Conservation (phyloP, 768 basidiomycete genomes). For the Clavaria fumosa region DNA sequence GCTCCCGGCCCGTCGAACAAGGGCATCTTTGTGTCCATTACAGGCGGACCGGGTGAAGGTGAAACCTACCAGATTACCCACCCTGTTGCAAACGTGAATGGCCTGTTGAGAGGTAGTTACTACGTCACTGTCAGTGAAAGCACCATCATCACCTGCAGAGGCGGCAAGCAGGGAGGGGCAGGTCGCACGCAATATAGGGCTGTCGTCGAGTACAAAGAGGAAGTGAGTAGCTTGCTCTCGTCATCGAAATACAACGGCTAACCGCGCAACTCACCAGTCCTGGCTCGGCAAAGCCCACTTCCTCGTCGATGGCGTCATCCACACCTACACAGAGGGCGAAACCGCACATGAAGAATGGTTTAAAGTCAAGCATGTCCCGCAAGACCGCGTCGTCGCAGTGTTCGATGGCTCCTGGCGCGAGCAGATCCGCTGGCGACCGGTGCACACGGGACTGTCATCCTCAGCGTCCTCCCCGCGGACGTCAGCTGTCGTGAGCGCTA, state of each 20-base stretch:
- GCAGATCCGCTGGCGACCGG: slow-evolving; percentile 63
- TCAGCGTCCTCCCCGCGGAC: no score
- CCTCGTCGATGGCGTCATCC: slow-evolving; percentile 78
- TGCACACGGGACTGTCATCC: no score
- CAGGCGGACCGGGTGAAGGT: slow-evolving; percentile 56
- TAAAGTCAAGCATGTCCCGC: slow-evolving; percentile 82
- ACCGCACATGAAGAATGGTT: slow-evolving; percentile 58
- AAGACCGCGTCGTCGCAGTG: slow-evolving; percentile 55
- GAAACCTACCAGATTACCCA: slow-evolving; percentile 83
- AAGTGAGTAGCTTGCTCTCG: slow-evolving; percentile 55
- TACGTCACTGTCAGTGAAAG: slow-evolving; percentile 79
- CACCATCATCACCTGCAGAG: slow-evolving; percentile 67
- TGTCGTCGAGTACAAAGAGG: slow-evolving; percentile 91
- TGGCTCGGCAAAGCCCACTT: slow-evolving; percentile 87
- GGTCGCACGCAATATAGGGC: slow-evolving; percentile 45
- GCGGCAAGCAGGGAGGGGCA: slow-evolving; percentile 38
- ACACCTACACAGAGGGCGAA: slow-evolving; percentile 56
- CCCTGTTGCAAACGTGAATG: slow-evolving; percentile 81
- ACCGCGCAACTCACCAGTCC: no score
- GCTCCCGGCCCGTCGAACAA: slow-evolving; percentile 73
- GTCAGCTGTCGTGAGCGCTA: no score
- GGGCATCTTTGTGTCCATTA: slow-evolving; percentile 74
- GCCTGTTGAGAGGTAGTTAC: slow-evolving; percentile 79
- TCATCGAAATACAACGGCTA: no score
- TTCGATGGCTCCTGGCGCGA: slow-evolving; percentile 86